Base-by-base conservation (phyloP, 352 stramenopile genomes). In the Aphanomyces cochlioides region DNA sequence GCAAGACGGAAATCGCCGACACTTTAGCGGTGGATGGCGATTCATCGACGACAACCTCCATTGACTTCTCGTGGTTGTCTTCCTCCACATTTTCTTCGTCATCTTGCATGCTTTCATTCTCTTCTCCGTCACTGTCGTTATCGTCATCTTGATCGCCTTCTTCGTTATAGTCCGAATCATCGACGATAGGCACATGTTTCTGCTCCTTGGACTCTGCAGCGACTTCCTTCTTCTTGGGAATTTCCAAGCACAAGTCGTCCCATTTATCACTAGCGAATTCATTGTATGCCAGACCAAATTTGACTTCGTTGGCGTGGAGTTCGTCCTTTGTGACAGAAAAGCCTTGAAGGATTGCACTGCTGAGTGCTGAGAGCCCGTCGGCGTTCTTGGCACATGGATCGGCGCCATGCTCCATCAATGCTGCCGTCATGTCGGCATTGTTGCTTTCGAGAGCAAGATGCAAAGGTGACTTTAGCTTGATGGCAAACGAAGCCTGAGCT, bases 401-500 rank as follows among this genome's bases (percentile, higher is more conserved):
- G 0, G 78, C 82, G 17, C 79, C 73, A 41, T 83, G 69, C 7
- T 79, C 66, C 0, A 93, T 71, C 36, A 93, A 48, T 7, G 83
- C 21, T 7, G 69, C 72, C 2, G 75, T 72, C 13, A 84, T 82
- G 8, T 73, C 74, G 12, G 75, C 47, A 59, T 90, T 79, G 6
- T 78, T 76, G 3, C 75, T 72, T 41, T 84, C 67, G 2, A 91
- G 78, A 34, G 85, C 83, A 50, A 78, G 86, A 64, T 86, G 73
- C 37, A 93, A 63, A 4, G 85, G 74, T 0, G 85, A 90, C 66
- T 85, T 88, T 36, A 81, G 79, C 21, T 12, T 7, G 12, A 43
- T 6, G 13, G 64, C 12, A 17, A 60, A 59, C 34, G 63, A 69
- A n/a, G 47, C 3, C 4, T 63, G 41, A 10, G 64, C 64, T n/a